phyloP scores from a whole-genome alignment of 2,329 filamentous ascomycete species.

The Sarocladium kiliense region DNA sequence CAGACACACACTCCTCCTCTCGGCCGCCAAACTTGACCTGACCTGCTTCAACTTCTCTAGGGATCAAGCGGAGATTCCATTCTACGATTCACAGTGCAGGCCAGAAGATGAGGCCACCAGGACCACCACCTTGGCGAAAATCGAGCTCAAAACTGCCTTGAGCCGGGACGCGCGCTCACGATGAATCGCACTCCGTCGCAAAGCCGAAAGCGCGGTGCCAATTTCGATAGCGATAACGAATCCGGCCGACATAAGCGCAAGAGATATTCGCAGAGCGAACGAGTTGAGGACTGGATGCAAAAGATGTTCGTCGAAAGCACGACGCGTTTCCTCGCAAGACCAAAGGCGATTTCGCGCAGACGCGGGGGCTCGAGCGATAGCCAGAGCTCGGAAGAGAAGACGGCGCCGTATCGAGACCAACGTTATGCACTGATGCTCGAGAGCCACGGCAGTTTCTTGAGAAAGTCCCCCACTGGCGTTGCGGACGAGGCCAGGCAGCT shows the following conservation, averaged over 20 bases:
- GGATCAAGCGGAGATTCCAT: not conserved
- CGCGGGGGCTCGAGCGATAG: not conserved
- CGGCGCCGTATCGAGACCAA: slow-evolving; percentile 27
- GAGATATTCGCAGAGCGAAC: not conserved
- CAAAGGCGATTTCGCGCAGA: not conserved
- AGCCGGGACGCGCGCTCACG: not conserved
- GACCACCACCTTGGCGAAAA: not conserved
- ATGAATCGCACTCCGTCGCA: not conserved
- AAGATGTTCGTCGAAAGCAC: not conserved
- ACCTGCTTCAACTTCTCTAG: not conserved
- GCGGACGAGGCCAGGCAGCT: slow-evolving; percentile 24
- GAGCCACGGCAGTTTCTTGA: slow-evolving; percentile 36
- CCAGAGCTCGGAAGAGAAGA: slow-evolving; percentile 26
- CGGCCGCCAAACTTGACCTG: not conserved
- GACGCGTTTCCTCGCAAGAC: not conserved
- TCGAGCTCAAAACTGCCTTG: not conserved
- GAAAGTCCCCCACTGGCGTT: slow-evolving; percentile 24
- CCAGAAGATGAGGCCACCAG: not conserved
- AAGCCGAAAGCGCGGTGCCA: not conserved
- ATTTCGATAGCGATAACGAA: not conserved
- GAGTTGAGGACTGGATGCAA: not conserved
- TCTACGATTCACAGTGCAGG: not conserved
- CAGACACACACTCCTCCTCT: not conserved
- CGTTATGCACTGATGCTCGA: slow-evolving; percentile 31
- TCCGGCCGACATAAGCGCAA: not conserved